Conservation (phyloP, 805 yeast genomes). For the Saturnispora sanitii region DNA sequence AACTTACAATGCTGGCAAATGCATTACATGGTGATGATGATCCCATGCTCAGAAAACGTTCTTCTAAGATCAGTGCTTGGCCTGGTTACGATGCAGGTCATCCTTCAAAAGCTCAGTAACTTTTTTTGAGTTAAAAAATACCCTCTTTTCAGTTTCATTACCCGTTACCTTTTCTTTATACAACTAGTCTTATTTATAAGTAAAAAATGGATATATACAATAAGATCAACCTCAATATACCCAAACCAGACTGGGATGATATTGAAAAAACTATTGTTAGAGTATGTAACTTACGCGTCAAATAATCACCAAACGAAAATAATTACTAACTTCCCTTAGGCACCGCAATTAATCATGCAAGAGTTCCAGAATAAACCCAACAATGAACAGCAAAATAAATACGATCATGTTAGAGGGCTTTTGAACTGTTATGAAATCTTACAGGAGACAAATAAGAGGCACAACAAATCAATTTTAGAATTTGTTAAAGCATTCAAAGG, state of each 20-base stretch:
- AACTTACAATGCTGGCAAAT: conserved; percentile 7
- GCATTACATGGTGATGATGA: conserved; percentile 13
- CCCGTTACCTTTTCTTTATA: too few species aligned
- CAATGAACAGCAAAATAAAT: background rate
- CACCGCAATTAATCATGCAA: conserved; percentile 12
- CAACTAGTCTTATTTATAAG: too few species aligned
- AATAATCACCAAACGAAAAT: background rate
- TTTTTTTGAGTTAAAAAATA: background rate
- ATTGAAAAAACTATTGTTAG: conserved; percentile 19
- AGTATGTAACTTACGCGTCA: conserved; percentile 13
- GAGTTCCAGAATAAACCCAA: conserved; percentile 5
- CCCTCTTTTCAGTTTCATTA: background rate
- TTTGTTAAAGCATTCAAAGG: conserved; percentile 4
- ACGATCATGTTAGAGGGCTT: conserved; percentile 10
- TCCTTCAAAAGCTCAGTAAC: conserved; percentile 28
- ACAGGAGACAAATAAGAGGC: conserved; percentile 15
- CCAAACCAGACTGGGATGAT: conserved; percentile 23
- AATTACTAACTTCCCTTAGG: conserved; percentile 5
- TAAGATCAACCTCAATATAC: conserved; percentile 12
- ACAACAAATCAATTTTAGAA: conserved; percentile 1
- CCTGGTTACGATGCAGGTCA: conserved; percentile 63
- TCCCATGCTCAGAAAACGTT: conserved; percentile 4
- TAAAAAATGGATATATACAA: conserved; percentile 5
- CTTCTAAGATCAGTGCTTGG: conserved; percentile 35
- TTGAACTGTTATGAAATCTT: conserved; percentile 9